phyloP scores from a whole-genome alignment of 2,329 filamentous ascomycete species.

The Aschersonia sp. region DNA sequence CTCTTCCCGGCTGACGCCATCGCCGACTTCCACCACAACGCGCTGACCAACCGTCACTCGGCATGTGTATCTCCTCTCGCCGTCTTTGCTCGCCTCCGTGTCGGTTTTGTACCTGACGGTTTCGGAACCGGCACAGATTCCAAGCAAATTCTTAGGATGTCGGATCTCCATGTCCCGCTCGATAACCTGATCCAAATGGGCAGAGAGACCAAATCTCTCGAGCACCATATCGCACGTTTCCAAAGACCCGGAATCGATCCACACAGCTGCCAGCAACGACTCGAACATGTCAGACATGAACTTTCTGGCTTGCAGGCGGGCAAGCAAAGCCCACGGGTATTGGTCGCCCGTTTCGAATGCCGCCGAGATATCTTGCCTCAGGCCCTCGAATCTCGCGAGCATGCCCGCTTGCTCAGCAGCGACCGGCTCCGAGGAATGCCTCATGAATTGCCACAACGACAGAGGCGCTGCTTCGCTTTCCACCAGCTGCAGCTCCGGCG shows the following conservation, averaged over 20 bases:
- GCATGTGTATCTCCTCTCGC: conserved; percentile 24
- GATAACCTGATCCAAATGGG: conserved; percentile 47
- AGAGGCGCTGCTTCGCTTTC: conserved; percentile 10
- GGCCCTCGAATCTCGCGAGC: conserved; percentile 24
- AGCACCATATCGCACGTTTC: conserved; percentile 45
- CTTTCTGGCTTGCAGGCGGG: conserved; percentile 53
- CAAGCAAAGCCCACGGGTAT: conserved; percentile 69
- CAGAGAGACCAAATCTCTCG: conserved; percentile 48
- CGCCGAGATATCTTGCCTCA: conserved; percentile 32
- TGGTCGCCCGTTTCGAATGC: conserved; percentile 32
- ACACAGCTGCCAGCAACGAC: conserved; percentile 66
- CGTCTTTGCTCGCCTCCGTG: conserved; percentile 6
- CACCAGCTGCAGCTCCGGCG: conserved; percentile 7
- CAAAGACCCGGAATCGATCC: conserved; percentile 60
- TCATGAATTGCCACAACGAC: conserved; percentile 57
- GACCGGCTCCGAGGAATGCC: conserved; percentile 37
- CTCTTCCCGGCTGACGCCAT: conserved; percentile 34
- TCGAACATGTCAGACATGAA: conserved; percentile 79
- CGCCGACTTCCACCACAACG: conserved; percentile 27
- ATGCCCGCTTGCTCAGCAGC: conserved; percentile 28
- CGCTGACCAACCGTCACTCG: conserved; percentile 32
- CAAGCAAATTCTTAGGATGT: conserved; percentile 57
- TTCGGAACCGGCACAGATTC: conserved; percentile 35
- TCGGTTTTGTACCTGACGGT: conserved; percentile 39
- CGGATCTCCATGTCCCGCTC: conserved; percentile 39